Evolutionary conservation across 495 filamentous ascomycete species (phyloP).

Genomic region (Penicillium paxilli): DNA sequence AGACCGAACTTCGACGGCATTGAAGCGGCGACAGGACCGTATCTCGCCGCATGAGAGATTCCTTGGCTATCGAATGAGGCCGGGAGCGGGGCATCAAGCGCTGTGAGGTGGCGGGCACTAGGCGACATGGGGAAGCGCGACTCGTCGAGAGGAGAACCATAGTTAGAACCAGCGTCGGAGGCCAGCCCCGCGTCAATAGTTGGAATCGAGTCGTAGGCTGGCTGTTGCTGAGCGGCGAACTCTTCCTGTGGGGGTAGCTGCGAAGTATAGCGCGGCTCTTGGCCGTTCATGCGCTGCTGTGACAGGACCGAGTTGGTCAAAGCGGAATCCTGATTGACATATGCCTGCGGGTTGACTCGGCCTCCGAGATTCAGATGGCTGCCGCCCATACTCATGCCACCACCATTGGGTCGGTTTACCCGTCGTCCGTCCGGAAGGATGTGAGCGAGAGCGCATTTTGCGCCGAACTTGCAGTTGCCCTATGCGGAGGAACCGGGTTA

Average conservation of each 20-base stretch:
- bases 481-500: slow-evolving; percentile 30
- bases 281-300: slow-evolving; percentile 59
- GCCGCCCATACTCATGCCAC: slow-evolving; percentile 39
- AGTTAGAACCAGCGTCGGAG: slow-evolving; percentile 74
- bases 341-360: slow-evolving; percentile 68
- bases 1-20: slow-evolving; percentile 90
- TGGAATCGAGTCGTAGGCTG: slow-evolving; percentile 58
- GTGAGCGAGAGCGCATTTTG: slow-evolving; percentile 94
- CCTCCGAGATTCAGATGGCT: slow-evolving; percentile 67
- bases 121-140: slow-evolving; percentile 73
- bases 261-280: slow-evolving; percentile 41
- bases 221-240: slow-evolving; percentile 42
- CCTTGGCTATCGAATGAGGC: slow-evolving; percentile 97
- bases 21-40: slow-evolving; percentile 89
- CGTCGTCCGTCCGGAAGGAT: slow-evolving; percentile 90
- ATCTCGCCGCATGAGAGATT: slow-evolving; percentile 84
- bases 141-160: slow-evolving; percentile 87
- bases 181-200: slow-evolving; percentile 79
- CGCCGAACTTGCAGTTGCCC: slow-evolving; percentile 99
- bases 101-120: slow-evolving; percentile 60
- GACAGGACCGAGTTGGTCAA: slow-evolving; percentile 81
- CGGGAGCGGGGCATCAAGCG: slow-evolving; percentile 91
- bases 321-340: slow-evolving; percentile 68
- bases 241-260: slow-evolving; percentile 43
- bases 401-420: slow-evolving; percentile 65